These are phyloP conservation scores for Nitzschia sp. DNA, from an alignment of 108 stramenopile genomes.

Conservation along the genomic window DNA sequence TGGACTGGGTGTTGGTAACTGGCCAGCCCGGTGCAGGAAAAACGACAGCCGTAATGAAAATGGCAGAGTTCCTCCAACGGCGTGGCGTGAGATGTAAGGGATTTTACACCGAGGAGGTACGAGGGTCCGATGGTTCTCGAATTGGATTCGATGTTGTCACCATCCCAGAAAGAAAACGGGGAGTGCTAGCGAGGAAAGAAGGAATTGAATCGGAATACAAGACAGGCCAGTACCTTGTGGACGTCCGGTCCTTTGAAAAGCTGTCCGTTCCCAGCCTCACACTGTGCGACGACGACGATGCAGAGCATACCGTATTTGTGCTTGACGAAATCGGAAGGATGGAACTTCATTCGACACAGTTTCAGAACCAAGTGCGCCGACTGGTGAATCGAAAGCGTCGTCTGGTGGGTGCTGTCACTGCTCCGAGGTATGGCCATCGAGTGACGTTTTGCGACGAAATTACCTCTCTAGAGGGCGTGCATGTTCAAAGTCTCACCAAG, in stretches of 20 bases:
- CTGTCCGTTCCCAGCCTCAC: conserved; percentile 18
- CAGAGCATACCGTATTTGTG: conserved; percentile 7
- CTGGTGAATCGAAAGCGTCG: background rate
- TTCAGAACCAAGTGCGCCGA: conserved; percentile 3
- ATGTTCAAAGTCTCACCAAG: conserved; percentile 25
- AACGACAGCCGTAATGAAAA: conserved; percentile 29
- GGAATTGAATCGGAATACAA: conserved; percentile 20
- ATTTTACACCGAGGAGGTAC: conserved; percentile 33
- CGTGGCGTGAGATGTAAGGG: conserved; percentile 10
- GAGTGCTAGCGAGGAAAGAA: conserved; percentile 18
- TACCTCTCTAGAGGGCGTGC: background rate
- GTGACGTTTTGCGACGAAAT: conserved; percentile 32
- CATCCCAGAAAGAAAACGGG: conserved; percentile 19
- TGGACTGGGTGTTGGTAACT: conserved; percentile 29
- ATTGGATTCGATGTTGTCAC: conserved; percentile 36
- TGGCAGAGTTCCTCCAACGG: conserved; percentile 8
- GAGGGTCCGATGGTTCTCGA: conserved; percentile 5
- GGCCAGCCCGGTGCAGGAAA: conserved; percentile 31
- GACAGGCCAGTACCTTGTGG: conserved; percentile 32
- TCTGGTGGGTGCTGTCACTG: conserved; percentile 21
- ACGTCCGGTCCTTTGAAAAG: conserved; percentile 30
- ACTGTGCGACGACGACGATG: background rate
- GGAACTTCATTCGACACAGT: conserved; percentile 30
- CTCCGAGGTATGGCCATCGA: conserved; percentile 25
- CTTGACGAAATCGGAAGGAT: conserved; percentile 34